Evolutionary conservation across 345 rosid genomes (phyloP).

Genomic region (Odontarrhena argentea): DNA sequence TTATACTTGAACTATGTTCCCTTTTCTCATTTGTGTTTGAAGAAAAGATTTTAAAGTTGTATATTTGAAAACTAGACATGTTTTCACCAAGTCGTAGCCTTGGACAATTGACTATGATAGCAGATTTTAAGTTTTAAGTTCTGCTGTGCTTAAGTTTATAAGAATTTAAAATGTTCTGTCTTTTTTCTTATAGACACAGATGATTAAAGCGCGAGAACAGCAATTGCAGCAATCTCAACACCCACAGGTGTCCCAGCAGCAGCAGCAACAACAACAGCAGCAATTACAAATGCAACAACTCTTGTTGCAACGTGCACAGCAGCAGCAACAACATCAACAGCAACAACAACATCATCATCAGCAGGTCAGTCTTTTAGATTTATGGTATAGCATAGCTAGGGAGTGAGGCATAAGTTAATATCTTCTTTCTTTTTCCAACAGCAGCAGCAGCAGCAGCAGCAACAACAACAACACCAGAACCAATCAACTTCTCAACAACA

Average conservation of each 20-base stretch:
- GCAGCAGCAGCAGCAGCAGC: conserved; percentile 48
- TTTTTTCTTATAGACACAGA: conserved; percentile 54
- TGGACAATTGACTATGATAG: not conserved
- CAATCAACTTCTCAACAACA: conserved; percentile 60
- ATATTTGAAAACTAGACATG: not conserved
- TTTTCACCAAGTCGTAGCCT: not conserved
- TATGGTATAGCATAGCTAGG: too few species aligned
- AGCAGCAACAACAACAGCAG: conserved; percentile 60
- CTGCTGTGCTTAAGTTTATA: not conserved
- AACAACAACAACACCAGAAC: conserved; percentile 50
- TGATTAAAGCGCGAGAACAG: conserved; percentile 74
- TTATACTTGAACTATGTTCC: conserved; percentile 5
- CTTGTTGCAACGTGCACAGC: conserved; percentile 40
- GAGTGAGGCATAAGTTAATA: too few species aligned
- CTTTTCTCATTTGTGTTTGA: not conserved
- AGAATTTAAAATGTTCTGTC: not conserved
- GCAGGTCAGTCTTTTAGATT: not conserved
- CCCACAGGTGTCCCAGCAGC: conserved; percentile 63
- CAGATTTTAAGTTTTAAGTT: conserved; percentile 1
- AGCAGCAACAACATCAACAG: conserved; percentile 45
- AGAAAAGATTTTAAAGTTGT: conserved; percentile 5
- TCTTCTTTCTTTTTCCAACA: conserved; percentile 23
- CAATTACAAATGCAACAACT: conserved; percentile 50
- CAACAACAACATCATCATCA: conserved; percentile 53
- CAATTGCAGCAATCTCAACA: conserved; percentile 56